phyloP scores from a whole-genome alignment of 1,284 basidiomycete species.

The Cryptococcus floricola region DNA sequence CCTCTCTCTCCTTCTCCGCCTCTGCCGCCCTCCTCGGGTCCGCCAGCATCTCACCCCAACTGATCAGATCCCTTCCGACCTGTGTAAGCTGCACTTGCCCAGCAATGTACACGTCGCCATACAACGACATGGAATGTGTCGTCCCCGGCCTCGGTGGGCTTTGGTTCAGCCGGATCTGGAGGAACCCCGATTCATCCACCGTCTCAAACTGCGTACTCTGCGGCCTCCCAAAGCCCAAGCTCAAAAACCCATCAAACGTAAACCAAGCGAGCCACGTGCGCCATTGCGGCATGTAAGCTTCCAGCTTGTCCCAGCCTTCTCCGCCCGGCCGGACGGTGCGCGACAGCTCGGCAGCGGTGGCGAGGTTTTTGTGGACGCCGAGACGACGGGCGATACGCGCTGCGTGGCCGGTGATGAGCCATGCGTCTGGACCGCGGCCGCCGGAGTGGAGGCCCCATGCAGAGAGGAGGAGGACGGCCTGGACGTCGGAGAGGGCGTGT shows the following conservation, averaged over 20 bases:
- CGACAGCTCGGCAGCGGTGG: constrained; percentile 21
- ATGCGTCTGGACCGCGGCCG: constrained; percentile 35
- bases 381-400: constrained; percentile 26
- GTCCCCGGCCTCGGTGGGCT: constrained; percentile 21
- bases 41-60: constrained; percentile 29
- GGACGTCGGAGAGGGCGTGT: constrained; percentile 37
- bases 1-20: constrained; percentile 19
- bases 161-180: constrained; percentile 23
- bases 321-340: constrained; percentile 16
- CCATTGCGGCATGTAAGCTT: constrained; percentile 32
- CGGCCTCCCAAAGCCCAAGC: constrained; percentile 33
- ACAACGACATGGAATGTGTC: constrained; percentile 20
- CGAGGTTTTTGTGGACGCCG: constrained; percentile 27
- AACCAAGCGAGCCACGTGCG: constrained; percentile 34
- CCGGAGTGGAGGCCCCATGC: constrained; percentile 37
- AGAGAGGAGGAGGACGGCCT: constrained; percentile 36
- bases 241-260: constrained; percentile 32
- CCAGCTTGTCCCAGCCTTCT: constrained; percentile 23
- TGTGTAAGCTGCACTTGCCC: constrained; percentile 33
- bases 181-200: constrained; percentile 25
- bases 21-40: constrained; percentile 16
- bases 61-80: constrained; percentile 33
- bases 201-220: constrained; percentile 29
- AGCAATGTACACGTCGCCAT: constrained; percentile 35
- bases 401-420: constrained; percentile 39